phyloP scores from a whole-genome alignment of 2,329 filamentous ascomycete species.

The Penicillium aurantiogriseum region DNA sequence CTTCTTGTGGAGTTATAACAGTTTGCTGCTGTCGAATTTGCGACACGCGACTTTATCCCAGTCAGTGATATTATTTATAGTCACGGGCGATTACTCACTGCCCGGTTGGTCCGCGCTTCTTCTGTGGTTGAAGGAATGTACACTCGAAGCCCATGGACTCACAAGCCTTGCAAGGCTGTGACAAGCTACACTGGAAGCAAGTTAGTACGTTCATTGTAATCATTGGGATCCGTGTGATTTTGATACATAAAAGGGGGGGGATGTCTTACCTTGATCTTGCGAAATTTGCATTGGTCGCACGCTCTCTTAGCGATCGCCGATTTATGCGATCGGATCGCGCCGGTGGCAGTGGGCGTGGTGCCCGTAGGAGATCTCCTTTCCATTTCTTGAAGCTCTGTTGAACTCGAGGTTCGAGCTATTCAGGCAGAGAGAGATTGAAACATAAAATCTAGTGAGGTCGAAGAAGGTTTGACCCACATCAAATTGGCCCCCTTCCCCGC shows the following conservation, averaged over 20 bases:
- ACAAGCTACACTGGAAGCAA: conserved; percentile 38
- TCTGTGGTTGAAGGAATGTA: conserved; percentile 44
- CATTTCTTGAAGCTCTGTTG: conserved; percentile 7
- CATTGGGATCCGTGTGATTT: background rate
- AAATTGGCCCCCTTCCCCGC: background rate
- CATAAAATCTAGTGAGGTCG: conserved; percentile 5
- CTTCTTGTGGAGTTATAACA: conserved; percentile 17
- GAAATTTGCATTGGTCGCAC: conserved; percentile 45
- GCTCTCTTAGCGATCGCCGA: conserved; percentile 35
- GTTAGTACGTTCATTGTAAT: background rate
- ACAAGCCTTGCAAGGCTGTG: conserved; percentile 41
- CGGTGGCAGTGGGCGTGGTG: conserved; percentile 4
- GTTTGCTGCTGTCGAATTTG: conserved; percentile 41
- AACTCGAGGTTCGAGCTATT: background rate
- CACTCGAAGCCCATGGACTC: conserved; percentile 41
- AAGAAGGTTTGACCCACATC: conserved; percentile 8
- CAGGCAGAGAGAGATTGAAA: background rate
- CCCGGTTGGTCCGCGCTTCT: conserved; percentile 42
- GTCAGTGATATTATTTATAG: conserved; percentile 3
- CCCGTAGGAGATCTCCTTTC: conserved; percentile 24
- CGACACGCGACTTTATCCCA: conserved; percentile 33
- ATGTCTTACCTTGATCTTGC: conserved; percentile 37
- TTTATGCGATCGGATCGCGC: conserved; percentile 28
- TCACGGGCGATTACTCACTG: conserved; percentile 31
- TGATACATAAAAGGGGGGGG: background rate